A percentile compares a stretch with the other conserved stretches of the same genome.
These are phyloP conservation scores for Yamadazyma phyllophila DNA, from an alignment of 805 yeast species.

Conservation along the genomic window DNA sequence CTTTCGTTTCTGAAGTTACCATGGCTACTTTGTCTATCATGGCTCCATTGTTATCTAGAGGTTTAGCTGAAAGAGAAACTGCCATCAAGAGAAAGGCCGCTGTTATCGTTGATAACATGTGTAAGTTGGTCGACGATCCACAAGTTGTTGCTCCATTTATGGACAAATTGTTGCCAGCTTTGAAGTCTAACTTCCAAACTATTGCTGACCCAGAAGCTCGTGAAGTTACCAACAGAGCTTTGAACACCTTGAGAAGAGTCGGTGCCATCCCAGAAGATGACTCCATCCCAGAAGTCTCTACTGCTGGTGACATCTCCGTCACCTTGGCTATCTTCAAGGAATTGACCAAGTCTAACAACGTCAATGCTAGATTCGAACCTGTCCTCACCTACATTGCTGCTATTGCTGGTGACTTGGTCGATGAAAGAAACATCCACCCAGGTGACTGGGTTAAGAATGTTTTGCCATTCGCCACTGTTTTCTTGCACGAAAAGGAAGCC, in stretches of 20 bases:
- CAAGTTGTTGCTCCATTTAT: slow-evolving; percentile 99
- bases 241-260: slow-evolving; percentile 96
- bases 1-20: slow-evolving; percentile 99
- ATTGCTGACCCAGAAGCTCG: slow-evolving; percentile 99
- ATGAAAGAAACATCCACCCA: slow-evolving; percentile 92
- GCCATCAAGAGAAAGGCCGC: slow-evolving; percentile 99
- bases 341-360: slow-evolving; percentile 65
- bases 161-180: slow-evolving; percentile 91
- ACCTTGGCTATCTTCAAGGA: slow-evolving; percentile 78
- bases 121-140: slow-evolving; percentile 99
- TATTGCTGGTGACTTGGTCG: slow-evolving; percentile 98
- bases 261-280: slow-evolving; percentile 94
- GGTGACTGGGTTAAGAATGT: slow-evolving; percentile 85
- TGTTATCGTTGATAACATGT: slow-evolving; percentile 99
- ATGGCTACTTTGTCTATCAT: slow-evolving; percentile 98
- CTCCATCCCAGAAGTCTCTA: slow-evolving; percentile 92
- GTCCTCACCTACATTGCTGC: slow-evolving; percentile 86
- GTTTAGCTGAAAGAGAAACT: slow-evolving; percentile 99
- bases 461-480: slow-evolving; percentile 92
- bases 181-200: slow-evolving; percentile 89
- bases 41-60: slow-evolving; percentile 98
- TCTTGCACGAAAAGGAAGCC: slow-evolving; percentile 91
- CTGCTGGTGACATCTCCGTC: slow-evolving; percentile 95
- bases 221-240: slow-evolving; percentile 95
- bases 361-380: slow-evolving; percentile 65